These are phyloP conservation scores for Phallus indusiatus DNA, from an alignment of 768 basidiomycete genomes.

Conservation along the genomic window DNA sequence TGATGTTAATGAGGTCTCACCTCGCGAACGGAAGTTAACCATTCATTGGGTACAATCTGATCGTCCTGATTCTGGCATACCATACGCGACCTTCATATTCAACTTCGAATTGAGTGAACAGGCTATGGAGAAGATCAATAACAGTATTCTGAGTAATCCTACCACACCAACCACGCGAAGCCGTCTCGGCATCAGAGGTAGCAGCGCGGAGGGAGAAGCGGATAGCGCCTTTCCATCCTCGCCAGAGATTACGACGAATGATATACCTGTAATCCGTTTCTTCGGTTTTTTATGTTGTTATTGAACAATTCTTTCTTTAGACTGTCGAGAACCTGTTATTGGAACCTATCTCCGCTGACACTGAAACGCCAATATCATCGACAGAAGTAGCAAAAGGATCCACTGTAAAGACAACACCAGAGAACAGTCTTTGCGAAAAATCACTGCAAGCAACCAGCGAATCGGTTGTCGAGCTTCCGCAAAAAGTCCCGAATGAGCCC, in stretches of 20 bases:
- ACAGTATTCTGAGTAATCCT: neutral
- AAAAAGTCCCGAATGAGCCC: too few relatives aligned
- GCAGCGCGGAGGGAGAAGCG: neutral
- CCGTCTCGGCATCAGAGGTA: neutral
- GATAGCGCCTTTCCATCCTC: neutral
- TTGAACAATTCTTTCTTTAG: too few relatives aligned
- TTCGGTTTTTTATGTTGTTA: too few relatives aligned
- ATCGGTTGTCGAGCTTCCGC: too few relatives aligned
- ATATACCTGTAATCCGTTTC: too few relatives aligned
- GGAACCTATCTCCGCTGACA: too few relatives aligned
- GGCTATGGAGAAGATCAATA: neutral
- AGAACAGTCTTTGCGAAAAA: too few relatives aligned
- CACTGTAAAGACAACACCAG: too few relatives aligned
- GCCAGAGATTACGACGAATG: neutral
- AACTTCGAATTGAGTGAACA: neutral
- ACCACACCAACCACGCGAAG: neutral
- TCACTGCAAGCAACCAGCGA: too few relatives aligned
- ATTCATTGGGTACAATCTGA: slow-evolving; percentile 1
- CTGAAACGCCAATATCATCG: too few relatives aligned
- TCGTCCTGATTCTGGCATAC: neutral
- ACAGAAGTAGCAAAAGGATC: too few relatives aligned
- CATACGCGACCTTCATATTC: slow-evolving; percentile 1
- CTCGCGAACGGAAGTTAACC: neutral
- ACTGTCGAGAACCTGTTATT: too few relatives aligned
- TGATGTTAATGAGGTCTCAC: neutral